Base-by-base conservation (phyloP, 371 early-diverging fungal species). In the Homolaphlyctis polyrhiza region DNA sequence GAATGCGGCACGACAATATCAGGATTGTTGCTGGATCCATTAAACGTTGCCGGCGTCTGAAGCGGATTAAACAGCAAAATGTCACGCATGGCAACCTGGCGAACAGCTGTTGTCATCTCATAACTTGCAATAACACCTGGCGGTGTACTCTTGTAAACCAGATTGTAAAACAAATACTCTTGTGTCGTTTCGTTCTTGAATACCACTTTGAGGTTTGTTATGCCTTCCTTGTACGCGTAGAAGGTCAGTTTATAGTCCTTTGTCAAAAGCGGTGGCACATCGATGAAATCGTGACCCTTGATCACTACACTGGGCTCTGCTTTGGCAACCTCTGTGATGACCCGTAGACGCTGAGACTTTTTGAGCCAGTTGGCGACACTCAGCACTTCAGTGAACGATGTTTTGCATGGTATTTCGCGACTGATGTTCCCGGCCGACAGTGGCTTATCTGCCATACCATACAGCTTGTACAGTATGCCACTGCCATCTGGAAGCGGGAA, bases 401-500 rank as follows among this genome's bases (percentile, higher is more conserved):
- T 81, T 64, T 82, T 84, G 71, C 76, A 81, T 21, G 79, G 75
- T 18, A 83, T 62, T 30, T 84, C 84, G 14, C 81, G 59, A 1
- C 61, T 71, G 47, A 81, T 71, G 43, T 68, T 77, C 3, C 69
- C 81, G 18, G 69, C 62, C 0, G 83, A 33, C 4, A 66, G 16
- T 0, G 83, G 81, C 58, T 81, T 82, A 51, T 84, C 84, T 13
- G 76, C 80, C 0, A 54, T 66, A 1, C 84, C 84, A 35, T 60
- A 66, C 23, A 84, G 75, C 61, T 74, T 78, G 68, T 83, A 83
- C 28, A 81, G 69, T 45, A 75, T 57, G 6, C 81, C 84, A 25
- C 63, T 73, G 1, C 84, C 84, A 60, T 84, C 84, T 1, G 84
- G 79, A 2, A 84, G 64, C 14, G 84, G 83, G 68, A 84, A 78